Evolutionary conservation across 2,329 filamentous ascomycete species (phyloP).

Genomic region (Xylariales sp.): DNA sequence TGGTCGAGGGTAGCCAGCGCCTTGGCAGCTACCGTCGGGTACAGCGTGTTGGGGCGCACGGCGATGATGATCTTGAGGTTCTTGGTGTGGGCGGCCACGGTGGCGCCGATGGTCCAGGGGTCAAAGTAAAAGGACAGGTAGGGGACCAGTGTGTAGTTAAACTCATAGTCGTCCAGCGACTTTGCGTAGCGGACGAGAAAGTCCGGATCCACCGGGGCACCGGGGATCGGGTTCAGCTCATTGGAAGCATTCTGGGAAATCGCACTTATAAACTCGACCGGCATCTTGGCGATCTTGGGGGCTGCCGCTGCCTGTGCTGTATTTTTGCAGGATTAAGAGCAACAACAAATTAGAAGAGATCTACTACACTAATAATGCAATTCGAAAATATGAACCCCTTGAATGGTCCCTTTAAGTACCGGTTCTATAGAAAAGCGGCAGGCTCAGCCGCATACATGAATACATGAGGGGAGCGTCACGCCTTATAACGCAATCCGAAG

Average conservation of each 20-base stretch:
- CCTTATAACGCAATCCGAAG: no score
- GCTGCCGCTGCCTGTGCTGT: no score
- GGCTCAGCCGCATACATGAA: no score
- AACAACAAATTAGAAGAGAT: no score
- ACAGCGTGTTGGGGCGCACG: slow-evolving; percentile 56
- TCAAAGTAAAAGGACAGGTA: slow-evolving; percentile 53
- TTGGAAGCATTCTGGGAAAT: slow-evolving; percentile 3
- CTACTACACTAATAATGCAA: no score
- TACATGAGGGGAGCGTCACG: no score
- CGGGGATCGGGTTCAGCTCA: slow-evolving; percentile 2
- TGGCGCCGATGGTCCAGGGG: slow-evolving; percentile 55
- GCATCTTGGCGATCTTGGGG: slow-evolving; percentile 5
- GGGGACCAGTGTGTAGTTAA: slow-evolving; percentile 58
- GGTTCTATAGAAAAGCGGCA: no score
- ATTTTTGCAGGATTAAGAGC: no score
- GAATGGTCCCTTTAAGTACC: no score
- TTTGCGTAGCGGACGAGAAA: slow-evolving; percentile 53
- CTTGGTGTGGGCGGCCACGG: slow-evolving; percentile 52
- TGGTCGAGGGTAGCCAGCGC: slow-evolving; percentile 58
- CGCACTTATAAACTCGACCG: slow-evolving; percentile 4
- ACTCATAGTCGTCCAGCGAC: slow-evolving; percentile 54
- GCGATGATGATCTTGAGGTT: slow-evolving; percentile 59
- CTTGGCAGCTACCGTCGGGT: slow-evolving; percentile 59
- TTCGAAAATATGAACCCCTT: no score
- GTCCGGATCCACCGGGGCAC: slow-evolving; percentile 38